phyloP scores from a whole-genome alignment of 108 stramenopile genomes.

The Parietichytrium sp. region DNA sequence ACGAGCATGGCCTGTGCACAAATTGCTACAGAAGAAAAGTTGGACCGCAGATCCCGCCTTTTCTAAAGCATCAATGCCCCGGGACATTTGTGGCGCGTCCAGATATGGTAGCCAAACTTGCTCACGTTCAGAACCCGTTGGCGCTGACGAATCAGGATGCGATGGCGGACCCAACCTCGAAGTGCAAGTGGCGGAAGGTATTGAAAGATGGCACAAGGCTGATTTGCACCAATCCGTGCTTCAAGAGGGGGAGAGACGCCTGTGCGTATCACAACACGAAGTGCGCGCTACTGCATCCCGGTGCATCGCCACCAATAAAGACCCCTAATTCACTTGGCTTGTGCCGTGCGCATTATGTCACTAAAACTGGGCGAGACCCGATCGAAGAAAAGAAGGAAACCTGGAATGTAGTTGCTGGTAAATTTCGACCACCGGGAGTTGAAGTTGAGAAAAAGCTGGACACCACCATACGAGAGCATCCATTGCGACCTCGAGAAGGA shows the following conservation, averaged over 20 bases:
- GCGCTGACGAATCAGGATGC: neutral
- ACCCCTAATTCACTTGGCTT: neutral
- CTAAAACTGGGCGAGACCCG: neutral
- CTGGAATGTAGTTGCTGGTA: neutral
- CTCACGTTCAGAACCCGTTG: slow-evolving; percentile 9
- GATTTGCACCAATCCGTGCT: neutral
- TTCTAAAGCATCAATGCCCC: neutral
- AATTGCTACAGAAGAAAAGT: neutral
- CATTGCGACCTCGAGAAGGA: no score
- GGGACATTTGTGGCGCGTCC: neutral
- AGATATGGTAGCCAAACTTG: slow-evolving; percentile 6
- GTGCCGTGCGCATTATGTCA: neutral
- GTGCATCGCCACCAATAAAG: neutral
- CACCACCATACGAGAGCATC: neutral
- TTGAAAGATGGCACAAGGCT: neutral
- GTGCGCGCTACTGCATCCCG: neutral
- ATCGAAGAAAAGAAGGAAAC: neutral
- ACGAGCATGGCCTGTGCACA: neutral
- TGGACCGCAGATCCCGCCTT: neutral
- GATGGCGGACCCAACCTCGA: neutral
- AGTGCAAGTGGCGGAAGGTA: neutral
- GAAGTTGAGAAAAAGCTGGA: neutral
- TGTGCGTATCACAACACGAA: neutral
- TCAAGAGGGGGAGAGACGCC: neutral
- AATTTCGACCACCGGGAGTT: neutral